These are phyloP conservation scores for Pyrenula massariospora DNA, from an alignment of 495 filamentous ascomycete species.

Conservation along the genomic window DNA sequence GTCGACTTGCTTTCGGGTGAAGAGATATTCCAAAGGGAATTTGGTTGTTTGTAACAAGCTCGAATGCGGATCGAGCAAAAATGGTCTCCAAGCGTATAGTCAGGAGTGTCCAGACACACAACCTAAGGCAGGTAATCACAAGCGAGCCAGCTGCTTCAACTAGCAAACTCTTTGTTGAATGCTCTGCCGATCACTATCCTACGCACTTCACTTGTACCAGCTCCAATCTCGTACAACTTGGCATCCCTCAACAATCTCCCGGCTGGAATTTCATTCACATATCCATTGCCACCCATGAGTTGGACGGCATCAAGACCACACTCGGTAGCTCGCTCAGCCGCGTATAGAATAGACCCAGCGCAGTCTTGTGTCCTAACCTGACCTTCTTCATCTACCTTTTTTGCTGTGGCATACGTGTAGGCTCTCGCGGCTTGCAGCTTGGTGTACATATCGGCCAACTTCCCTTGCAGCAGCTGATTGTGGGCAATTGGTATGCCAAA, in stretches of 20 bases:
- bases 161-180: conserved; percentile 80
- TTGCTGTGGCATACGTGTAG: conserved; percentile 73
- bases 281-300: conserved; percentile 89
- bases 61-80: background rate
- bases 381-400: conserved; percentile 59
- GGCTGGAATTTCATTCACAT: conserved; percentile 88
- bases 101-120: background rate
- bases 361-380: conserved; percentile 74
- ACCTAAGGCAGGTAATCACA: background rate
- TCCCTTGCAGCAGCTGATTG: conserved; percentile 88
- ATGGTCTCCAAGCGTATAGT: no score
- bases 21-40: background rate
- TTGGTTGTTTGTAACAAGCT: background rate
- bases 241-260: conserved; percentile 78
- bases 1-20: conserved; percentile 55
- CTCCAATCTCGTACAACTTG: conserved; percentile 93
- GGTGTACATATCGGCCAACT: conserved; percentile 94
- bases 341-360: conserved; percentile 87
- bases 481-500: conserved; percentile 81
- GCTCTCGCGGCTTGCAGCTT: conserved; percentile 71
- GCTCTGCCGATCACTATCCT: conserved; percentile 90
- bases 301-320: conserved; percentile 86
- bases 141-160: background rate
- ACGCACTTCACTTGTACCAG: conserved; percentile 87
- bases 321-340: conserved; percentile 87